Conservation (phyloP, 2,329 filamentous ascomycete genomes). For the Thyridium curvatum region DNA sequence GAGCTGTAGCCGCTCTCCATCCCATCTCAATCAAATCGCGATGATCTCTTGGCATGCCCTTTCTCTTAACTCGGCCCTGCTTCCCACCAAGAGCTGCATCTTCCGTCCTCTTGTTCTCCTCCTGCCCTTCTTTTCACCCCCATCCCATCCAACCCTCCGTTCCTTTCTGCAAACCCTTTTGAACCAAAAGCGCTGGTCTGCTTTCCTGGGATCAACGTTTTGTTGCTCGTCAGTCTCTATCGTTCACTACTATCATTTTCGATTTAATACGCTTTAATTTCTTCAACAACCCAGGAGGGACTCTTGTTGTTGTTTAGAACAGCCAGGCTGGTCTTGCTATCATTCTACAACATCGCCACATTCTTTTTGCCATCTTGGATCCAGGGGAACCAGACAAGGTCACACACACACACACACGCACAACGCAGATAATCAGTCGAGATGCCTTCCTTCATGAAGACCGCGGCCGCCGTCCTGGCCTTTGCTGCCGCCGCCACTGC, state of each 20-base stretch:
- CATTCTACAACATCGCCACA: conserved; percentile 11
- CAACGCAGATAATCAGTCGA: conserved; percentile 28
- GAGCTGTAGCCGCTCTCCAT: conserved; percentile 1
- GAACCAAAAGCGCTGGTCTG: conserved; percentile 44
- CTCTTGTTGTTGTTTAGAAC: conserved; percentile 20
- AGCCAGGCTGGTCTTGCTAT: conserved; percentile 33
- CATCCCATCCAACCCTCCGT: conserved; percentile 12
- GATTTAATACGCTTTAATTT: conserved; percentile 24
- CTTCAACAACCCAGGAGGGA: conserved; percentile 15
- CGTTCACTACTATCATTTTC: conserved; percentile 3
- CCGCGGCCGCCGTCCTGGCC: conserved; percentile 30
- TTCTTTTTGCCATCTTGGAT: conserved; percentile 4
- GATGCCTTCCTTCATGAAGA: conserved; percentile 42
- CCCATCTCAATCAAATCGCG: background rate
- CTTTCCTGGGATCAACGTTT: conserved; percentile 32
- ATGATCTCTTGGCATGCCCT: background rate
- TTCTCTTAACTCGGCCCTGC: too few species aligned
- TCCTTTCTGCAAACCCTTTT: conserved; percentile 19
- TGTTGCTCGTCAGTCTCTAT: conserved; percentile 13
- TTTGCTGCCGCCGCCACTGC: conserved; percentile 40
- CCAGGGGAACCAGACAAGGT: conserved; percentile 12
- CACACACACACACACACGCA: background rate
- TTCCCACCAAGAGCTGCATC: background rate
- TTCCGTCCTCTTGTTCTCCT: conserved; percentile 2
- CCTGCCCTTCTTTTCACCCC: conserved; percentile 6